Conservation (phyloP, 768 basidiomycete genomes). For the Lentinula sp. region DNA sequence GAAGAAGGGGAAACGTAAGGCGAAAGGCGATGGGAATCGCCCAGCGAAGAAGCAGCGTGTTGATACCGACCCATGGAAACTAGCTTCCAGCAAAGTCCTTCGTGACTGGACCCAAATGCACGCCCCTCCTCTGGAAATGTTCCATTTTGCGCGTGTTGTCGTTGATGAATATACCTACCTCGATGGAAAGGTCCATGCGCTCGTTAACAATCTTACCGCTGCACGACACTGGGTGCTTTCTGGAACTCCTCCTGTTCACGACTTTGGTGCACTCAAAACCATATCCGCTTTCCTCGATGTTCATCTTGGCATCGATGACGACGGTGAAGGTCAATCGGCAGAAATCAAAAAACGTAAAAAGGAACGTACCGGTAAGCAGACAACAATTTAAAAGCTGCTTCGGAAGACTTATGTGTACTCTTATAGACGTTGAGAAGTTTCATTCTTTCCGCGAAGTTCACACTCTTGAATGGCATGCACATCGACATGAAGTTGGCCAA, state of each 20-base stretch:
- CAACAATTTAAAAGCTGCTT: neutral
- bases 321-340: slow-evolving; percentile 70
- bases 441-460: slow-evolving; percentile 96
- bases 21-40: slow-evolving; percentile 26
- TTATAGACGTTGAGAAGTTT: slow-evolving; percentile 80
- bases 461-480: slow-evolving; percentile 87
- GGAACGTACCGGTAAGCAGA: slow-evolving; percentile 69
- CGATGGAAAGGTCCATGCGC: slow-evolving; percentile 69
- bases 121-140: slow-evolving; percentile 85
- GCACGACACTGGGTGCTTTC: slow-evolving; percentile 93
- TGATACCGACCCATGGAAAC: slow-evolving; percentile 75
- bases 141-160: slow-evolving; percentile 84
- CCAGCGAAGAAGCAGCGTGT: slow-evolving; percentile 53
- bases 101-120: slow-evolving; percentile 76
- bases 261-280: slow-evolving; percentile 86
- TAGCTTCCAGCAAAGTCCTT: slow-evolving; percentile 53
- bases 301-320: slow-evolving; percentile 91
- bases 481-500: slow-evolving; percentile 80
- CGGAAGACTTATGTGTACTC: neutral
- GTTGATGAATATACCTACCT: slow-evolving; percentile 96
- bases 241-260: slow-evolving; percentile 89
- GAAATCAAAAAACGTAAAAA: slow-evolving; percentile 75
- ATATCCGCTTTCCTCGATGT: slow-evolving; percentile 84
- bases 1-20: slow-evolving; percentile 25
- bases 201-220: slow-evolving; percentile 72